These are phyloP conservation scores for Brassica nigra DNA, from an alignment of 345 rosid genomes.

Conservation along the genomic window DNA sequence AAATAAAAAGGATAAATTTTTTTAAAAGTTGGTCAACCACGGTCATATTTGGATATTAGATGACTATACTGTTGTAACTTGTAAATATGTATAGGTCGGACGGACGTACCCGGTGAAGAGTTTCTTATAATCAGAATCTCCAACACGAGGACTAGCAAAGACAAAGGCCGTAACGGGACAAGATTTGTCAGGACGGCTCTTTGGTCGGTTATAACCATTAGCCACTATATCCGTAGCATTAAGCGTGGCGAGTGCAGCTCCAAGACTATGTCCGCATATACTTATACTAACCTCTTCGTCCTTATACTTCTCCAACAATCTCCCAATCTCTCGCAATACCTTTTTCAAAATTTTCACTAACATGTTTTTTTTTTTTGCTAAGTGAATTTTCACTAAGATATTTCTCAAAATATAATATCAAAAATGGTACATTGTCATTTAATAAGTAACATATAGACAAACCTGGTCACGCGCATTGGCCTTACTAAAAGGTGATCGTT, in stretches of 20 bases:
- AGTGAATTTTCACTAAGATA: background rate
- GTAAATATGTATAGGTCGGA: background rate
- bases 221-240: conserved; percentile 62
- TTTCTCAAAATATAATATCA: background rate
- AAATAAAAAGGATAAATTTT: background rate
- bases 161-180: conserved; percentile 59
- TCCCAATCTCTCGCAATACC: conserved; percentile 50
- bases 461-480: conserved; percentile 74
- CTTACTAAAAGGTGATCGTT: conserved; percentile 59
- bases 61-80: background rate
- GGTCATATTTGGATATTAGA: background rate
- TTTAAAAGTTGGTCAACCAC: background rate
- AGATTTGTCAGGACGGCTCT: conserved; percentile 31
- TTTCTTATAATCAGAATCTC: conserved; percentile 51
- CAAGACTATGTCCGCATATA: conserved; percentile 66
- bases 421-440: background rate
- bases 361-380: background rate
- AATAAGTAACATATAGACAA: background rate
- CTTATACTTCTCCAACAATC: conserved; percentile 55
- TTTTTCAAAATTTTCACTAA: background rate
- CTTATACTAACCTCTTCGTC: conserved; percentile 75
- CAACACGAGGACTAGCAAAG: conserved; percentile 73
- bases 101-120: conserved; percentile 43
- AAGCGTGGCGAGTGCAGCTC: conserved; percentile 62
- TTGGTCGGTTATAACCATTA: conserved; percentile 55